phyloP scores from a whole-genome alignment of 208 protist genomes.

The Leishmania major region DNA sequence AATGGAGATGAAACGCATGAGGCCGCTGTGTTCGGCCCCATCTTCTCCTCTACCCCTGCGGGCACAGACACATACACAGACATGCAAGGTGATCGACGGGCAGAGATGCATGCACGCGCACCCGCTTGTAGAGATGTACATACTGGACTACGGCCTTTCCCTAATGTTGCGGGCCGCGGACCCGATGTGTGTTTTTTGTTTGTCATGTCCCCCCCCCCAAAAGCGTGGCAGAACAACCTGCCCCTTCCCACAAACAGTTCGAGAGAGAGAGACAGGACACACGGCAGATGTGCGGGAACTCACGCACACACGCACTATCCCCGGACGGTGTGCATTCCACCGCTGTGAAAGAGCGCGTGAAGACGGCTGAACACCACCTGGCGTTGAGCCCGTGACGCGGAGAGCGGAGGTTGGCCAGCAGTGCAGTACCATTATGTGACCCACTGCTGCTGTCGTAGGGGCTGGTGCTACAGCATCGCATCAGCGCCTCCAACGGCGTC shows the following conservation, averaged over 20 bases:
- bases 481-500: background rate
- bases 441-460: background rate
- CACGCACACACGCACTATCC: background rate
- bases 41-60: background rate
- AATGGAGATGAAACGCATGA: background rate
- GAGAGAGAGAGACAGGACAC: background rate
- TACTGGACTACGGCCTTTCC: background rate
- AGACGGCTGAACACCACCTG: background rate
- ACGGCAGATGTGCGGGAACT: background rate
- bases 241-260: background rate
- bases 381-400: background rate
- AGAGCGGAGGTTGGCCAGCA: background rate
- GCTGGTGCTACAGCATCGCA: background rate
- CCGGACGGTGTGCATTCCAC: background rate
- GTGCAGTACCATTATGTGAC: background rate
- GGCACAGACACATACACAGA: background rate
- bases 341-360: background rate
- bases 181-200: background rate
- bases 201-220: background rate
- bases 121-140: conserved; percentile 4
- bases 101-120: background rate
- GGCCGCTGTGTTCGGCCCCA: no score
- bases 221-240: background rate
- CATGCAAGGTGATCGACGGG: background rate
- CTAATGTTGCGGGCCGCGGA: background rate